Evolutionary conservation across 2,329 filamentous ascomycete genomes (phyloP), one percentile per base, ranked within the genome.

Genomic region (Colletotrichum spinosum): DNA sequence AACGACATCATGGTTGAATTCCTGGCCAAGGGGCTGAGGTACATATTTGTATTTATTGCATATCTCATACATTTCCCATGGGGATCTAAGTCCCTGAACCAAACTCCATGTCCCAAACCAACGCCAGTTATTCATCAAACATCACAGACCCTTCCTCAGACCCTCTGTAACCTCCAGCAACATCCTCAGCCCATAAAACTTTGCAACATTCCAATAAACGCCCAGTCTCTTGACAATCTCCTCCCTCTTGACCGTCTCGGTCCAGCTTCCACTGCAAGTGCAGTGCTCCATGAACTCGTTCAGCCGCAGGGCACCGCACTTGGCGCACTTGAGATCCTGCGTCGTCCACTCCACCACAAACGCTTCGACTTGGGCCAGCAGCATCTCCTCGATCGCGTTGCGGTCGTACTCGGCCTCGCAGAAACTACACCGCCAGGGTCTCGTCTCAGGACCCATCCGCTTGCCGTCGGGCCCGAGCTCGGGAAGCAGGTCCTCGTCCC

Each of bases 221-320:
- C 77, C 83, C 72, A 98, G 72, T 74, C 82, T 86, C 74, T 83
- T 87, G 72, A 86, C 78, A 34, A 95, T 80, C 35, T 92, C 91
- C 37, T 85, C 87, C 69, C 85, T 84, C 70, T 90, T 86, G 65
- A 94, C 83, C 17, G 89, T 92, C 69, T 88, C 88, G 15, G 84
- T 85, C 96, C 96, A 99, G 65, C 87, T 86, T 4, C 96, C 96
- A 67, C 92, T 93, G 81, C 96, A 99, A 10, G 90, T 91, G 78
- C 97, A 99, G 78, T 98, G 94, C 77, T 97, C 95, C 89, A 96
- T 94, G 72, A 98, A 97, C 73, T 97, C 95, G 75, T 97, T 98
- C 45, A 92, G 84, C 74, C 93, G 83, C 44, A 97, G 78, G 70
- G 93, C 93, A 38, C 86, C 88, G 76, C 89, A 92, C 65, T 86